Evolutionary conservation across 768 basidiomycete genomes (phyloP).

Genomic region (Termitomyces sp.): DNA sequence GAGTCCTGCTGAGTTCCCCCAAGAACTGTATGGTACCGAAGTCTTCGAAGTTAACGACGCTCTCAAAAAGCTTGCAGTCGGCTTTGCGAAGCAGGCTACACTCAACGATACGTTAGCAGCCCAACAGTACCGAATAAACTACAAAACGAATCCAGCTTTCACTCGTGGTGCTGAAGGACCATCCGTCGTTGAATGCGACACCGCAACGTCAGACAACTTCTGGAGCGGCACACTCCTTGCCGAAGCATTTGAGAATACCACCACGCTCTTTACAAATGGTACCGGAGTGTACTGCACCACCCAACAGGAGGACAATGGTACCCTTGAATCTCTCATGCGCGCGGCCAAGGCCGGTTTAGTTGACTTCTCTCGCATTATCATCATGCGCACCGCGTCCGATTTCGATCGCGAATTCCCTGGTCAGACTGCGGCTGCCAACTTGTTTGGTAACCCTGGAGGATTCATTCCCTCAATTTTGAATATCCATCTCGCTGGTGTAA

Average conservation of each 20-base stretch:
- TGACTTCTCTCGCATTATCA: constrained; percentile 15
- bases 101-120: constrained; percentile 9
- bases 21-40: constrained; percentile 13
- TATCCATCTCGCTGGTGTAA: constrained; percentile 13
- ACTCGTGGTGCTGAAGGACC: constrained; percentile 7
- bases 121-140: constrained; percentile 8
- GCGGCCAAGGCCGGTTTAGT: constrained; percentile 5
- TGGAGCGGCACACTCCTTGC: constrained; percentile 13
- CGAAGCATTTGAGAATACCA: constrained; percentile 15
- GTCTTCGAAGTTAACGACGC: constrained; percentile 15
- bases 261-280: constrained; percentile 11
- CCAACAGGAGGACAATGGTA: constrained; percentile 15
- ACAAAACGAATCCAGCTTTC: constrained; percentile 2
- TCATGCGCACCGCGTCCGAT: constrained; percentile 16
- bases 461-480: constrained; percentile 11
- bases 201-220: constrained; percentile 10
- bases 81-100: constrained; percentile 9
- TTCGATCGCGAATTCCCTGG: constrained; percentile 14
- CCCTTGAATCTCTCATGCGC: constrained; percentile 15
- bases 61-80: constrained; percentile 10
- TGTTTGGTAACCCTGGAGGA: constrained; percentile 11
- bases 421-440: constrained; percentile 8
- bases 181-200: constrained; percentile 14
- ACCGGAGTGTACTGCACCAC: constrained; percentile 14
- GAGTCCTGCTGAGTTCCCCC: constrained; percentile 7